Conservation (phyloP, 495 filamentous ascomycete genomes). For the Geopyxis carbonaria region DNA sequence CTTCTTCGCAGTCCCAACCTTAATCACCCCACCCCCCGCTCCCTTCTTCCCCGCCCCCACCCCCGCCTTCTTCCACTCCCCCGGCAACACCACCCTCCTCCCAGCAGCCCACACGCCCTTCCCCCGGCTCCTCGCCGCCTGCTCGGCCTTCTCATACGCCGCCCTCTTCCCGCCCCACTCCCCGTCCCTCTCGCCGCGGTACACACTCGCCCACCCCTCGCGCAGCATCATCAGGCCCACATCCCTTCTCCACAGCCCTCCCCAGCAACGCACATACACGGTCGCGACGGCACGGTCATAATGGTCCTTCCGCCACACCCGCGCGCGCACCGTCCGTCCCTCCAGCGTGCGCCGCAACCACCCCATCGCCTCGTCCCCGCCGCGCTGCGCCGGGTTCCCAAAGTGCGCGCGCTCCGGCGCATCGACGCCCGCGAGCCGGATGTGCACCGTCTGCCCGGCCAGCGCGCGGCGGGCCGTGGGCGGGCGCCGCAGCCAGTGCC, state of each 20-base stretch:
- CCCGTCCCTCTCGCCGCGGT: constrained; percentile 57
- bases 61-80: constrained; percentile 3
- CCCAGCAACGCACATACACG: constrained; percentile 53
- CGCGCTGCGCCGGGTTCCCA: constrained; percentile 71
- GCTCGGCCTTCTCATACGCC: constrained; percentile 44
- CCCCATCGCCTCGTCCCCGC: constrained; percentile 54
- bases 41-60: not conserved
- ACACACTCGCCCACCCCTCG: constrained; percentile 68
- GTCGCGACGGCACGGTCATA: constrained; percentile 81
- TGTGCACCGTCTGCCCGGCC: constrained; percentile 64
- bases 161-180: constrained; percentile 51
- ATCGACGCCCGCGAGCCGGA: constrained; percentile 81
- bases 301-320: constrained; percentile 69
- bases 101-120: constrained; percentile 1
- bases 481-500: constrained; percentile 74
- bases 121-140: constrained; percentile 37
- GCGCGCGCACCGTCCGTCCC: constrained; percentile 55
- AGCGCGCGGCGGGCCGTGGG: constrained; percentile 49
- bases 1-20: no score
- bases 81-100: not conserved
- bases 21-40: not conserved
- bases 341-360: constrained; percentile 64
- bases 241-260: constrained; percentile 47
- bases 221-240: constrained; percentile 81
- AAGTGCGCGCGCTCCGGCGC: constrained; percentile 89